phyloP scores from a whole-genome alignment of 1,284 basidiomycete species.

The Cryptococcus neoformans region DNA sequence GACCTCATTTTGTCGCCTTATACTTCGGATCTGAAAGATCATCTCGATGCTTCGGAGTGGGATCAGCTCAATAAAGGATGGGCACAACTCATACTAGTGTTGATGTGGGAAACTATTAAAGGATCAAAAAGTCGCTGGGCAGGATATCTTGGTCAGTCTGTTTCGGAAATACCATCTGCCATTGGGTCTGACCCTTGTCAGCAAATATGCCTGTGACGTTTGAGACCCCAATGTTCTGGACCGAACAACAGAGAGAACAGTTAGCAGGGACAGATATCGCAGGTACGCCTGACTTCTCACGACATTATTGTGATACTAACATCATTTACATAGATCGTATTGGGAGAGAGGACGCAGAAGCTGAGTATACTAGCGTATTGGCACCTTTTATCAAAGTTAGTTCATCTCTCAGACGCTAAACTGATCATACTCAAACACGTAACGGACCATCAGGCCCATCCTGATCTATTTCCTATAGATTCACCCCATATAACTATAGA shows the following conservation, averaged over 20 bases:
- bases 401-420: neutral
- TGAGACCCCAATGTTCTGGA: conserved; percentile 96
- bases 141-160: conserved; percentile 62
- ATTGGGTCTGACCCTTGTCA: conserved; percentile 4
- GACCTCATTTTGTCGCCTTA: conserved; percentile 71
- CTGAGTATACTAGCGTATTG: conserved; percentile 65
- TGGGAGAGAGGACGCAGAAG: conserved; percentile 78
- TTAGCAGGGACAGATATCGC: conserved; percentile 80
- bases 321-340: conserved; percentile 64
- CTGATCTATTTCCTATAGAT: conserved; percentile 64
- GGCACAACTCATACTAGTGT: conserved; percentile 81
- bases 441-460: conserved; percentile 55
- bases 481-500: conserved; percentile 64
- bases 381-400: conserved; percentile 64
- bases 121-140: conserved; percentile 62
- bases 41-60: conserved; percentile 61
- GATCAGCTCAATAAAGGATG: conserved; percentile 67
- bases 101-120: conserved; percentile 87
- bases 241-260: conserved; percentile 65
- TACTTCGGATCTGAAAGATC: conserved; percentile 58
- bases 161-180: neutral
- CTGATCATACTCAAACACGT: too few species aligned
- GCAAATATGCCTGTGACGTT: conserved; percentile 66
- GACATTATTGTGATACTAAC: neutral
- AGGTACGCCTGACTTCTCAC: conserved; percentile 56